Conservation (phyloP, 2,329 filamentous ascomycete genomes). For the Trichoderma breve region DNA sequence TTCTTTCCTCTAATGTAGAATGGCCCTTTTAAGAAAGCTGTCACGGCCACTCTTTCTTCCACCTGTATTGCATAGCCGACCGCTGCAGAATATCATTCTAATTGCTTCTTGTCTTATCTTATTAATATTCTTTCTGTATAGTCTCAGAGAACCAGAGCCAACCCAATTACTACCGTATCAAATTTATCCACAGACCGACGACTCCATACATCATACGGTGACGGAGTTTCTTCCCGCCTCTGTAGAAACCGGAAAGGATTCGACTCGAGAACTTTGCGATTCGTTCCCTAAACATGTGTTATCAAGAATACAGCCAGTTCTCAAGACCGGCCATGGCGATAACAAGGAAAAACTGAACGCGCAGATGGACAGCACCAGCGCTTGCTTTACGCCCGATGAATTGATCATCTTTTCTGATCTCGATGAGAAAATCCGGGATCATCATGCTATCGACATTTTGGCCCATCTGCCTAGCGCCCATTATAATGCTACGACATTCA, state of each 20-base stretch:
- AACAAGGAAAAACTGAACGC: conserved; percentile 33
- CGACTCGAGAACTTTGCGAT: conserved; percentile 30
- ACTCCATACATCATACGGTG: conserved; percentile 28
- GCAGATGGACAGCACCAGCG: conserved; percentile 52
- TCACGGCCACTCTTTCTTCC: not conserved
- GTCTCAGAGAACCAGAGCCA: not conserved
- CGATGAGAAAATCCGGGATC: conserved; percentile 43
- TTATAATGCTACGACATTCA: conserved; percentile 25
- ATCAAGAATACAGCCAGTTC: conserved; percentile 33
- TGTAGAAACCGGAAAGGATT: conserved; percentile 27
- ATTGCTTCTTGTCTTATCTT: not conserved
- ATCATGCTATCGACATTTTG: conserved; percentile 45
- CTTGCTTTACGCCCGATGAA: conserved; percentile 43
- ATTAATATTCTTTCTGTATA: not conserved
- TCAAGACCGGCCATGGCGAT: conserved; percentile 36
- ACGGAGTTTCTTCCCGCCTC: conserved; percentile 32
- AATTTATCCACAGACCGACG: not conserved
- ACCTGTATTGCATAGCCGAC: conserved; percentile 1
- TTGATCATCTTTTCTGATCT: conserved; percentile 53
- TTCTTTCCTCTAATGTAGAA: not conserved
- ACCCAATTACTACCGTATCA: not conserved
- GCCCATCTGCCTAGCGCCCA: conserved; percentile 44
- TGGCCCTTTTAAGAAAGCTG: conserved; percentile 3
- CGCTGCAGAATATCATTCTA: not conserved
- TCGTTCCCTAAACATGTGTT: conserved; percentile 34